phyloP scores from a whole-genome alignment of 1,139 yeast species.

The Wickerhamiella infanticola region DNA sequence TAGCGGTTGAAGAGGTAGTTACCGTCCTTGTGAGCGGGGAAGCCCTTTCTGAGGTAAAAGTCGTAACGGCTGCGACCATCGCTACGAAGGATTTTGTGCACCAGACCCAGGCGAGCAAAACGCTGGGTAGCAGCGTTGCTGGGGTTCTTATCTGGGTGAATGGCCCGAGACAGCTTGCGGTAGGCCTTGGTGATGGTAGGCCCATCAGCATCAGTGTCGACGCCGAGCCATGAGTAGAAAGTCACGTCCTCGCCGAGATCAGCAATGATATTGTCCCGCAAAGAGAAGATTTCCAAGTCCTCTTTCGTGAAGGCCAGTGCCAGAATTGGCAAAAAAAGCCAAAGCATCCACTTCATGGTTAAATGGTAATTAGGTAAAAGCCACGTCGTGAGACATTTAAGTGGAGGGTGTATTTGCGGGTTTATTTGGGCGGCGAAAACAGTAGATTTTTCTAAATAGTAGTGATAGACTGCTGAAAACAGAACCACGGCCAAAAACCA shows the following conservation, averaged over 20 bases:
- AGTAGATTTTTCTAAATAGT: no score
- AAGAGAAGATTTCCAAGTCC: conserved; percentile 68
- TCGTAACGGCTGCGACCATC: conserved; percentile 64
- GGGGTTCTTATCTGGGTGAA: conserved; percentile 63
- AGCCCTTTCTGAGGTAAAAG: conserved; percentile 68
- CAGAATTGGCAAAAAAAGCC: conserved; percentile 9
- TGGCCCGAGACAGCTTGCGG: conserved; percentile 48
- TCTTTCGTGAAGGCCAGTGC: conserved; percentile 32
- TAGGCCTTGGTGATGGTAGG: conserved; percentile 61
- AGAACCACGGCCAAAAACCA: no score
- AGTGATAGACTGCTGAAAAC: no score
- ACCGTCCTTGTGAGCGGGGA: conserved; percentile 56
- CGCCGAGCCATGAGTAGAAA: conserved; percentile 40
- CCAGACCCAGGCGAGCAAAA: conserved; percentile 60
- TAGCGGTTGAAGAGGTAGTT: conserved; percentile 26
- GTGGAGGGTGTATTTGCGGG: not conserved
- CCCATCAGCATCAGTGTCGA: conserved; percentile 28
- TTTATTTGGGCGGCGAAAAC: no score
- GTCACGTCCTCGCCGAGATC: conserved; percentile 50
- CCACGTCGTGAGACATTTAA: not conserved
- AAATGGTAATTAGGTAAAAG: not conserved
- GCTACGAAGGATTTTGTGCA: conserved; percentile 55
- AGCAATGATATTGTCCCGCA: conserved; percentile 48
- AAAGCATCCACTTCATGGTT: not conserved
- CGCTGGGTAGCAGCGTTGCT: conserved; percentile 33